Base-by-base conservation (phyloP, 768 basidiomycete species). In the Leucosporidium scottii region DNA sequence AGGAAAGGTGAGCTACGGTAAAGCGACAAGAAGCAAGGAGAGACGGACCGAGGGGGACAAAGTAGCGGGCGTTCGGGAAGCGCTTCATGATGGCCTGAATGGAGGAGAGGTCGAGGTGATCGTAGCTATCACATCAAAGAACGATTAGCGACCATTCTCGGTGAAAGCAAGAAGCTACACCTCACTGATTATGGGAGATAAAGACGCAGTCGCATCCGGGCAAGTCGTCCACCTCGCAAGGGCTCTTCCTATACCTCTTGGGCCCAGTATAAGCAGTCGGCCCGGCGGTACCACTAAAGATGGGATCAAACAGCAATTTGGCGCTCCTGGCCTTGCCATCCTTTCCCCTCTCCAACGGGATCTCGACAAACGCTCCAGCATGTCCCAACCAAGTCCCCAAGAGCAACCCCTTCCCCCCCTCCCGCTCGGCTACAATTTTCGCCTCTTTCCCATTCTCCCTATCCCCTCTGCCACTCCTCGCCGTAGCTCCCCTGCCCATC, bases 141-240 rank as follows among this genome's bases (percentile, higher is more conserved):
- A 15, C 4, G 25, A 28, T 39, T n/a, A 15, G 39, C 44, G 17
- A 18, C 15, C 36, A 12, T 44, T 12, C 13, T 13, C 34, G 25
- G 3, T 18, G 5, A 27, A 20, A 15, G 8, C 15, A 2, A 28
- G 61, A 28, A 49, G 44, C 34, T 34, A 49, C 10, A 48, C 54
- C 34, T 34, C 56, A 82, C 81, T 82, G 81, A 71, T 82, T 82
- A 69, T 82, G 81, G 30, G 78, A 79, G 56, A 80, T 79, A 4
- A 76, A 77, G 27, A 82, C 78, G 55, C 77, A 79, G 59, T 81
- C 78, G 62, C 80, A 72, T 1, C 77, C 78, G 1, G 81, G 81
- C 13, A 82, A 73, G 4, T 81, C 79, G 23, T 78, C 76, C 9
- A 81, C 68, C 13, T 61, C 67, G 54, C 81, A 82, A 0, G 81